Evolutionary conservation across 2,329 filamentous ascomycete species (phyloP).

Genomic region (Cryphonectria nitschkei): DNA sequence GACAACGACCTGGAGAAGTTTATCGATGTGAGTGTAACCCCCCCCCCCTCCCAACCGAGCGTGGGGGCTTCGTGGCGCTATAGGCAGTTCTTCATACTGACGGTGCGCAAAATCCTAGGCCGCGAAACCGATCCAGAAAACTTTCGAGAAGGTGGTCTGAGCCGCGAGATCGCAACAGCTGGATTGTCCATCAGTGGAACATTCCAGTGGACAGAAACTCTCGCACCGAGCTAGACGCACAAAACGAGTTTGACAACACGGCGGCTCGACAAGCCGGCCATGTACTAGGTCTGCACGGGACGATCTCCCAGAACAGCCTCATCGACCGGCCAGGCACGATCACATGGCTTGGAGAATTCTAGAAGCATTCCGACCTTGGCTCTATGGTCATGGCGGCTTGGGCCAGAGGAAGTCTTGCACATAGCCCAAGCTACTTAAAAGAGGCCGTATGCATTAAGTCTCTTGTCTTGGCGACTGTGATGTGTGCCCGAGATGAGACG

Average conservation of each 20-base stretch:
- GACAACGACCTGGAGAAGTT: constrained; percentile 94
- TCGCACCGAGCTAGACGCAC: not conserved
- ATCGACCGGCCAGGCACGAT: not conserved
- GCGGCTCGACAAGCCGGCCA: not conserved
- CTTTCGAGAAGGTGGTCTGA: constrained; percentile 75
- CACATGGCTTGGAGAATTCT: not conserved
- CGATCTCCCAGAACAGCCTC: not conserved
- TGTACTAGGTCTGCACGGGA: not conserved
- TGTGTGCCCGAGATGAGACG: not conserved
- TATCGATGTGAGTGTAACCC: constrained; percentile 68
- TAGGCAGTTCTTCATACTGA: not conserved
- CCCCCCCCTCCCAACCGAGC: not conserved
- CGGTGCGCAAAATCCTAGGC: constrained; percentile 56
- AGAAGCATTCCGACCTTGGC: not conserved
- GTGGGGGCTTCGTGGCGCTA: not conserved
- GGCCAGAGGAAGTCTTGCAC: not conserved
- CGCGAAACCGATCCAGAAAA: constrained; percentile 84
- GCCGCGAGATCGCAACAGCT: not conserved
- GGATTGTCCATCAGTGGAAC: not conserved
- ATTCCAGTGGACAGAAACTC: not conserved
- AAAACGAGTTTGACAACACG: not conserved
- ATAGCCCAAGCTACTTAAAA: not conserved
- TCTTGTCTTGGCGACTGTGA: not conserved
- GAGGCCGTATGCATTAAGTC: not conserved
- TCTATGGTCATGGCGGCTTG: not conserved